A percentile compares a stretch with the other conserved stretches of the same genome.
Evolutionary conservation across 192 early-diverging fungal species (phyloP).

Genomic region (Gigaspora rosea): DNA sequence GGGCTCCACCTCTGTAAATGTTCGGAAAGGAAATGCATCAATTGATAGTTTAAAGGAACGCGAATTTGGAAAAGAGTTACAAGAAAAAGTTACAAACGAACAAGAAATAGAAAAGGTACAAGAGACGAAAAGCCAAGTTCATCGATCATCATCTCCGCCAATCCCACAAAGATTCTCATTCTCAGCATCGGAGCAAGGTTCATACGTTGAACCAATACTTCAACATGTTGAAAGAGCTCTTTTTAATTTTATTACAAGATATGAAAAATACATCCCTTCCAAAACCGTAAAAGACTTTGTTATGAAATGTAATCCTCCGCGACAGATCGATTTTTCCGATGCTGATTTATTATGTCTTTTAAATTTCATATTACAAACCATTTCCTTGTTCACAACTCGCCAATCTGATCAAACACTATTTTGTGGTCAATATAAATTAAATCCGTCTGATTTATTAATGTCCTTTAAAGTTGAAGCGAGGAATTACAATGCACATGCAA

Average conservation of each 20-base stretch:
- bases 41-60: constrained; percentile 5
- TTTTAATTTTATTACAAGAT: constrained; percentile 15
- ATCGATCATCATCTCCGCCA: constrained; percentile 13
- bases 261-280: constrained; percentile 25
- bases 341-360: constrained; percentile 13
- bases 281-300: constrained; percentile 7
- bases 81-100: constrained; percentile 15
- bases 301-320: constrained; percentile 13
- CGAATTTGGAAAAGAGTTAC: constrained; percentile 13
- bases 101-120: constrained; percentile 4
- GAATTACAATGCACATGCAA: background rate
- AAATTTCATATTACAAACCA: constrained; percentile 20
- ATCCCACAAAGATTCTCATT: constrained; percentile 27
- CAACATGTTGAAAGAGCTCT: constrained; percentile 20
- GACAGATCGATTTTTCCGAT: background rate
- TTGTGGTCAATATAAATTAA: background rate
- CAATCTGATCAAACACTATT: constrained; percentile 19
- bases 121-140: constrained; percentile 10
- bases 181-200: constrained; percentile 22
- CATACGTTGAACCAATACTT: constrained; percentile 25
- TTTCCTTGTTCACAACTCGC: constrained; percentile 7
- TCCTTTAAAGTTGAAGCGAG: background rate
- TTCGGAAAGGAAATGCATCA: background rate
- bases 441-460: background rate
- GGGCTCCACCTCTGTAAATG: background rate